Percentiles rank a stretch among this genome's conserved stretches.
Evolutionary conservation across 176 grass and related monocot species (phyloP).

Genomic region (Phragmites australis): DNA sequence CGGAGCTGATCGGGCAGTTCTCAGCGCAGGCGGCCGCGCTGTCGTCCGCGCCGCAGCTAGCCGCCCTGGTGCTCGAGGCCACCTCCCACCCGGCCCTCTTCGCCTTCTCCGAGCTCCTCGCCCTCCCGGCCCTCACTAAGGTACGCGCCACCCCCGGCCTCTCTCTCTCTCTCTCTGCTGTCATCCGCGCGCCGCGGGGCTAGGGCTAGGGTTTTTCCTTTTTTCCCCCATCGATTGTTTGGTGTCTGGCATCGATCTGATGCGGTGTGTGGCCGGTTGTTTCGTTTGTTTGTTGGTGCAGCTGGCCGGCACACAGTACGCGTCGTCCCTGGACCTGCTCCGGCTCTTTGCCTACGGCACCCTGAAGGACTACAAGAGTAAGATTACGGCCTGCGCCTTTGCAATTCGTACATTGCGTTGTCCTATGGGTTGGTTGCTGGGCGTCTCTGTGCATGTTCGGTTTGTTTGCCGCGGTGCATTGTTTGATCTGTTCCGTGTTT

Average conservation of each 20-base stretch:
- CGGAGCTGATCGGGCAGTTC: constrained; percentile 94
- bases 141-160: constrained; percentile 20
- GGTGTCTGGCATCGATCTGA: constrained; percentile 34
- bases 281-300: constrained; percentile 35
- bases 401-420: not conserved
- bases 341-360: constrained; percentile 95
- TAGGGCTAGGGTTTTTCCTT: constrained; percentile 16
- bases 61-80: constrained; percentile 82
- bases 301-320: constrained; percentile 78
- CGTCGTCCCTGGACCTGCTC: constrained; percentile 87
- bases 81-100: constrained; percentile 94
- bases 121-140: constrained; percentile 77
- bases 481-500: not conserved
- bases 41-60: constrained; percentile 60
- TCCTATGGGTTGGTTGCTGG: not conserved
- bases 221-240: not conserved
- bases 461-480: not conserved
- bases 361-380: constrained; percentile 97
- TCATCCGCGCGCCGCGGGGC: not conserved
- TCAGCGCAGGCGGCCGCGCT: constrained; percentile 67
- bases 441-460: not conserved
- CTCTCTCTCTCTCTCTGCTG: not conserved
- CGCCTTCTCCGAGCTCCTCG: constrained; percentile 95
- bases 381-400: constrained; percentile 6
- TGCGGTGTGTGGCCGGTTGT: not conserved